Evolutionary conservation across 192 early-diverging fungal genomes (phyloP), one percentile per base, ranked within the genome.

Genomic region (Backusella australiensis): DNA sequence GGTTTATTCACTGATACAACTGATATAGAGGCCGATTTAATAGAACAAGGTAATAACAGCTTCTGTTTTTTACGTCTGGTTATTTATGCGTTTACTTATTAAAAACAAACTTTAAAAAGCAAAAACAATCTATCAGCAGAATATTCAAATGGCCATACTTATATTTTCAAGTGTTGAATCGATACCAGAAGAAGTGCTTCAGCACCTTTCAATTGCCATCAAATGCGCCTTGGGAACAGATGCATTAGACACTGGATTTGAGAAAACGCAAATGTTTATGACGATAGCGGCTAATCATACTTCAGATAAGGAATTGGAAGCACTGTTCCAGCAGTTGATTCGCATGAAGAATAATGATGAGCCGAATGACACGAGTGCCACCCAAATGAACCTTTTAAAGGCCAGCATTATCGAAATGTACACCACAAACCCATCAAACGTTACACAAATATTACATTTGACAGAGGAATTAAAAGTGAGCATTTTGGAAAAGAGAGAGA

Each of bases 401-500:
- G 83, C 86, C 59, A 90, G 91, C 3, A 81, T 94, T 4, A 79
- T 94, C 52, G 90, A 92, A 67, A 63, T 95, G 46, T 93, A 95
- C 78, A 82, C 85, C 29, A 87, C 92, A 75, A 94, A 95, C 71
- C 87, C 87, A 39, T 42, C 77, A 26, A 63, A 49, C 9, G 26
- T 81, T 53, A 80, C 85, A 6, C 85, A 89, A 1, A 91, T 94
- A 34, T 80, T 96, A 65, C 93, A 95, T 77, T 84, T 94, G 23
- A 85, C 91, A 7, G 90, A 94, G 67, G 94, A 96, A 69, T 82
- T 94, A 63, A 92, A 91, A 80, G 91, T 94, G 86, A 29, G 29
- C 32, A 9, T 21, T 6, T 35, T 32, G 1, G 6, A 19, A 49
- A 21, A n/a, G 19, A 49, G 19, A 19, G 6, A 49, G 15, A 8